Percentiles rank a stretch among this genome's conserved stretches.
Conservation (phyloP, 2,329 filamentous ascomycete genomes). For the Macrophomina tecta region DNA sequence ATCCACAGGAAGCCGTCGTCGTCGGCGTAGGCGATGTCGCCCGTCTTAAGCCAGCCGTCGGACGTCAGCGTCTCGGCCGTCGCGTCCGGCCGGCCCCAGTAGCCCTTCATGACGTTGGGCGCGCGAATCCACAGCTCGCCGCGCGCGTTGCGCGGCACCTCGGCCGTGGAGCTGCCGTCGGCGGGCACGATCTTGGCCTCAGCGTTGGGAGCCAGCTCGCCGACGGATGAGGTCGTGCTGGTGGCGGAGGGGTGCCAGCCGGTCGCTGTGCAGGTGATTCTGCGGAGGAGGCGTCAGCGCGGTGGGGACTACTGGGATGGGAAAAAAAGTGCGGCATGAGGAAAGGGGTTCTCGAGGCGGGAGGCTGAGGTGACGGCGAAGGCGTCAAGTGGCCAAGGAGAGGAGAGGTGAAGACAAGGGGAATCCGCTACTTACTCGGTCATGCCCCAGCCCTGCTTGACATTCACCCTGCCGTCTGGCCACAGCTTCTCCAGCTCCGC, state of each 20-base stretch:
- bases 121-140: conserved; percentile 78
- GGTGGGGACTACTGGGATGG: not conserved
- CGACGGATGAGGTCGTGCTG: conserved; percentile 60
- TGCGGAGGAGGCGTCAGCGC: conserved; percentile 35
- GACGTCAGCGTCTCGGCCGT: conserved; percentile 66
- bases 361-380: no score
- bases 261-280: conserved; percentile 71
- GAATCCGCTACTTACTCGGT: conserved; percentile 63
- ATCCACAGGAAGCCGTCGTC: conserved; percentile 64
- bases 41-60: conserved; percentile 74
- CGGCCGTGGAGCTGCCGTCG: conserved; percentile 55
- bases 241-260: conserved; percentile 65
- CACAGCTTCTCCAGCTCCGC: conserved; percentile 65
- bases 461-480: conserved; percentile 54
- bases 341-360: no score
- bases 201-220: conserved; percentile 72
- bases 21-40: conserved; percentile 71
- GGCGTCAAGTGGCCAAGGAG: not conserved
- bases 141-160: conserved; percentile 56
- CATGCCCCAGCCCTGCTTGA: conserved; percentile 86
- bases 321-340: no score
- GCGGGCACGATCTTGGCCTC: conserved; percentile 71
- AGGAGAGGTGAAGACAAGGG: not conserved
- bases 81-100: conserved; percentile 74
- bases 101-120: conserved; percentile 76